Evolutionary conservation across 176 grass and related monocot genomes (phyloP).

Genomic region (Typha latifolia): DNA sequence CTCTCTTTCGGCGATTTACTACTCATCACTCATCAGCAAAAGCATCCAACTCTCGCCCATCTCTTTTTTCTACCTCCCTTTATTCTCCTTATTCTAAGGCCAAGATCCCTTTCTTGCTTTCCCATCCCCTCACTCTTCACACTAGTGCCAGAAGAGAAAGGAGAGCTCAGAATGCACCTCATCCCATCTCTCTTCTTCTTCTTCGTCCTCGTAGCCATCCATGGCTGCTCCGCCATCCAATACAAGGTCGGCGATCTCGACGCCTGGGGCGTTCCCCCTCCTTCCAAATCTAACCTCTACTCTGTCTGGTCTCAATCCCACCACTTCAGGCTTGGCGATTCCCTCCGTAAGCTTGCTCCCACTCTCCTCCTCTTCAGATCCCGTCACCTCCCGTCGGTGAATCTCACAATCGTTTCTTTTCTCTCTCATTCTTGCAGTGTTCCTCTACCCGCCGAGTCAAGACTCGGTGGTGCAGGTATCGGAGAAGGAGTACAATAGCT

Average conservation of each 20-base stretch:
- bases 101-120: not conserved
- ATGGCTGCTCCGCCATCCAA: constrained; percentile 30
- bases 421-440: constrained; percentile 29
- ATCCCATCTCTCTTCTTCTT: constrained; percentile 7
- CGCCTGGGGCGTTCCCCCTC: constrained; percentile 58
- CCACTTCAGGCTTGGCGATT: constrained; percentile 54
- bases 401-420: not conserved
- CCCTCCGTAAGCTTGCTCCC: constrained; percentile 37
- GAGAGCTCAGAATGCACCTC: not conserved
- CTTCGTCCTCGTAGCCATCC: constrained; percentile 2
- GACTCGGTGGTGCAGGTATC: constrained; percentile 52
- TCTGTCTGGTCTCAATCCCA: constrained; percentile 36
- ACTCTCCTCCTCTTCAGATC: not conserved
- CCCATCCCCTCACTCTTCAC: not conserved
- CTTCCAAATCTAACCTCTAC: constrained; percentile 54
- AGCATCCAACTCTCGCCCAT: too few relatives aligned
- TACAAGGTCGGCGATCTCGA: constrained; percentile 82
- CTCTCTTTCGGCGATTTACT: too few relatives aligned
- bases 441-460: constrained; percentile 65
- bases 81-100: too few relatives aligned
- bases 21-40: too few relatives aligned
- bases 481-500: constrained; percentile 48
- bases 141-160: constrained; percentile 2
- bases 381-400: too few relatives aligned
- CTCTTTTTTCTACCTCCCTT: too few relatives aligned